Conservation (phyloP, 108 stramenopile genomes). For the Asterionellopsis glacialis region DNA sequence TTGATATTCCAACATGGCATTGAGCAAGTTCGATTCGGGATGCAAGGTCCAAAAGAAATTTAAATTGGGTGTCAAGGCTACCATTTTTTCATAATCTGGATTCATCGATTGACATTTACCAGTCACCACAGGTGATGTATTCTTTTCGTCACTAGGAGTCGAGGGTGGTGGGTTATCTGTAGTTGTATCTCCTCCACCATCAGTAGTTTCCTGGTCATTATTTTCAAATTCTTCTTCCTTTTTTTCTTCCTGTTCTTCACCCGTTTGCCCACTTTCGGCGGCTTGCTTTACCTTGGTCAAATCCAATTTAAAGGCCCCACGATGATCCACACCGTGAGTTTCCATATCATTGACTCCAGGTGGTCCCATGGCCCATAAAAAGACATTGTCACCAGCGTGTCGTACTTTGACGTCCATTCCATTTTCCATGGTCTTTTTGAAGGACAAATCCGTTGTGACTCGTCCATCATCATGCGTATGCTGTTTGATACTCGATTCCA, state of each 20-base stretch:
- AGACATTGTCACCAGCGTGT: constrained; percentile 16
- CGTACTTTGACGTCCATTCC: constrained; percentile 4
- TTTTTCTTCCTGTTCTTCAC: too few species aligned
- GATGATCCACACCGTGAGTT: not conserved
- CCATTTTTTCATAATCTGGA: not conserved
- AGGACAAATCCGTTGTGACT: constrained; percentile 15
- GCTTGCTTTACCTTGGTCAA: constrained; percentile 2
- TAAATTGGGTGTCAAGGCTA: constrained; percentile 9
- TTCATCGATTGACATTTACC: not conserved
- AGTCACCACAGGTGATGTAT: not conserved
- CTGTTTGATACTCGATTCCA: constrained; percentile 10
- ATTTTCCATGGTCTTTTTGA: constrained; percentile 11
- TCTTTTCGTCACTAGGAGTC: too few species aligned
- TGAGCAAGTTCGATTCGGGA: not conserved
- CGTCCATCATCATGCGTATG: constrained; percentile 16
- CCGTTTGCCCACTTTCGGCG: not conserved
- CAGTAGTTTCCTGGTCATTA: too few species aligned
- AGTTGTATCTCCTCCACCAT: too few species aligned
- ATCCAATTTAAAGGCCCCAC: constrained; percentile 23
- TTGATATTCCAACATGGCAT: not conserved
- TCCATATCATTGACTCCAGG: constrained; percentile 1
- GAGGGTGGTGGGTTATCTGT: too few species aligned
- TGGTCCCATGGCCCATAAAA: constrained; percentile 23
- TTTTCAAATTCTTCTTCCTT: not conserved
- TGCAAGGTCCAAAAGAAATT: constrained; percentile 19